Base-by-base conservation (phyloP, 495 filamentous ascomycete species). In the Thermothielavioides terrestris region DNA sequence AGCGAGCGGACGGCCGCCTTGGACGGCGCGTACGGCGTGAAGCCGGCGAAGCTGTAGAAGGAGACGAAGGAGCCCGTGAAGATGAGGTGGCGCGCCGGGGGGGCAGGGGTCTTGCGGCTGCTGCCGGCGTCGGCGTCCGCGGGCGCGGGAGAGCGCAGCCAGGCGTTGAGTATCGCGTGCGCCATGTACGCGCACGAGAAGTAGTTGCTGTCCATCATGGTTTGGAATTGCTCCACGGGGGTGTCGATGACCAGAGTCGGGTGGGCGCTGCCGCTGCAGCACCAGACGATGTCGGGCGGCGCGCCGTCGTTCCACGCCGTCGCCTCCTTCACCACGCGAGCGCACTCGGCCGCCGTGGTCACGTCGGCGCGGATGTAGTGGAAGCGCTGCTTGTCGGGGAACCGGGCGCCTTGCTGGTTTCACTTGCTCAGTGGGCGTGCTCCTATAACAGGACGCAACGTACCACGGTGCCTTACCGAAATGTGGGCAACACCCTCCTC, bases 191-290 rank as follows among this genome's bases (percentile, higher is more conserved):
- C 79, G 20, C 79, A 78, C 9, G 85, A 82, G 77, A 85, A 88
- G 68, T 91, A 95, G 56, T 94, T 88, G 30, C 79, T 80, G 57
- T 87, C 82, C 78, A 94, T 89, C 66, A 89, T 85, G 43, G 74
- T 42, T 30, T 78, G 72, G 57, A 91, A 69, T 23, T 73, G 71
- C 23, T 80, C 66, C 2, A 79, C 53, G 6, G 78, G 69, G 2
- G 81, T 79, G 49, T 94, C 85, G 54, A 86, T 61, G 66, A 91
- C 92, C 47, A 87, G 80, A 0, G 74, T 68, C 0, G 89, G 87
- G 43, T 71, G 64, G 15, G 84, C 74, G 45, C 76, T 73, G 40
- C 88, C 88, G 21, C 84, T 83, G 58, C 83, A 87, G 55, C 85
- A 86, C 88, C 88, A 94, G 25, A 94, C 82, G 43, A 90, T 73